A percentile compares a stretch with the other conserved stretches of the same genome.
Evolutionary conservation across 345 rosid species (phyloP).

Genomic region (Cardiospermum halicacabum): DNA sequence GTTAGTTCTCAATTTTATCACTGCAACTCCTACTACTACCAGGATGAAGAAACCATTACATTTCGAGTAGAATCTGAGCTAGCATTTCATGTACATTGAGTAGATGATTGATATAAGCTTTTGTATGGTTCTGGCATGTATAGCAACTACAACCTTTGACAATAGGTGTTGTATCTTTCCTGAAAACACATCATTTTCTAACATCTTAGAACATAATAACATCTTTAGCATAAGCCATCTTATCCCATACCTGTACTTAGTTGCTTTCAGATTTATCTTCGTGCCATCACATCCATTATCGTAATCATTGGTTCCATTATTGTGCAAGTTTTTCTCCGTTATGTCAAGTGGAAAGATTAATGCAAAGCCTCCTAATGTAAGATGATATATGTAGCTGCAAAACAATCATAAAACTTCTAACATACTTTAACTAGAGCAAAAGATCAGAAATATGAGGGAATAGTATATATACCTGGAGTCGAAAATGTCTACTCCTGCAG

Average conservation of each 20-base stretch:
- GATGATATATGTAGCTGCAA: constrained; percentile 63
- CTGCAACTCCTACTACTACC: not conserved
- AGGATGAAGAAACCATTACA: constrained; percentile 27
- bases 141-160: constrained; percentile 57
- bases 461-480: constrained; percentile 47
- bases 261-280: constrained; percentile 62
- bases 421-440: not conserved
- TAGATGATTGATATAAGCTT: constrained; percentile 70
- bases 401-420: not conserved
- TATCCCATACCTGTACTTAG: constrained; percentile 45
- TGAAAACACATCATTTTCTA: constrained; percentile 15
- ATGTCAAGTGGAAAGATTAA: constrained; percentile 47
- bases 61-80: constrained; percentile 69
- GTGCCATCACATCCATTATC: constrained; percentile 34
- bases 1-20: not conserved
- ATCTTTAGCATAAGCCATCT: constrained; percentile 2
- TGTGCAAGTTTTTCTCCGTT: constrained; percentile 14
- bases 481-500: constrained; percentile 73
- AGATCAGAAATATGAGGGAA: not conserved
- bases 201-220: not conserved
- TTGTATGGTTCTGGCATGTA: constrained; percentile 68
- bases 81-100: constrained; percentile 79
- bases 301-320: constrained; percentile 15
- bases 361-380: constrained; percentile 67
- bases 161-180: constrained; percentile 55